Base-by-base conservation (phyloP, 2,329 filamentous ascomycete species). In the Arthrobotrys pseudoclavata region DNA sequence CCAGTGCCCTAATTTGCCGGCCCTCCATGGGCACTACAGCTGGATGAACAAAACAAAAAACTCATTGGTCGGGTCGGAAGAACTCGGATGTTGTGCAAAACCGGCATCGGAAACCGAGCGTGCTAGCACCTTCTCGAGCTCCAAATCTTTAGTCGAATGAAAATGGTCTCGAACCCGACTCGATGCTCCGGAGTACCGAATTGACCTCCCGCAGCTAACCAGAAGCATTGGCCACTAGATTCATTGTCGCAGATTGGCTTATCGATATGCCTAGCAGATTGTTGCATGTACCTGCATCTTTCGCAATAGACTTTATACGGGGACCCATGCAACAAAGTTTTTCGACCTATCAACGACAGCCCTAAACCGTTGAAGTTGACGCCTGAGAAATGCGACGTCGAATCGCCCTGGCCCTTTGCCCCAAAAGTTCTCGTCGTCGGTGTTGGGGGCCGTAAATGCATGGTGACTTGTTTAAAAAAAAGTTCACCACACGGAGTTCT, bases 241-340 rank as follows among this genome's bases (percentile, higher is more conserved):
- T 42, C 12, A 13, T 3, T 26, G 13, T 53, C 42, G 66, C 9
- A 61, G 48, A 66, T 69, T 70, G 52, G 63, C 63, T 64, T 76
- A 76, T 76, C 72, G 72, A 67, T 76, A 69, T 61, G 60, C 47
- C 52, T 22, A 69, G 42, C 42, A 67, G 48, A 61, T 42, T 48
- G 55, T 72, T 72, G 50, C 69, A 72, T 50, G 72, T 76, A 76
- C 72, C 72, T 76, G 72, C 64, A 76, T 76, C 47, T 57, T 70
- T 53, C 60, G 50, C 50, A 50, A 67, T 69, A 69, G 57, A 40
- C 55, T 45, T 64, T 53, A 60, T 45, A 61, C 22, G 13, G 22
- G 53, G 26, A 66, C 34, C 60, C 72, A 69, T 61, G 64, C 26
- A 31, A 53, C 24, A 63, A 62, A 53, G 24, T 66, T 66, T 70